These are phyloP conservation scores for Rubus parviflorus DNA, from an alignment of 306 rosid species.

Conservation along the genomic window DNA sequence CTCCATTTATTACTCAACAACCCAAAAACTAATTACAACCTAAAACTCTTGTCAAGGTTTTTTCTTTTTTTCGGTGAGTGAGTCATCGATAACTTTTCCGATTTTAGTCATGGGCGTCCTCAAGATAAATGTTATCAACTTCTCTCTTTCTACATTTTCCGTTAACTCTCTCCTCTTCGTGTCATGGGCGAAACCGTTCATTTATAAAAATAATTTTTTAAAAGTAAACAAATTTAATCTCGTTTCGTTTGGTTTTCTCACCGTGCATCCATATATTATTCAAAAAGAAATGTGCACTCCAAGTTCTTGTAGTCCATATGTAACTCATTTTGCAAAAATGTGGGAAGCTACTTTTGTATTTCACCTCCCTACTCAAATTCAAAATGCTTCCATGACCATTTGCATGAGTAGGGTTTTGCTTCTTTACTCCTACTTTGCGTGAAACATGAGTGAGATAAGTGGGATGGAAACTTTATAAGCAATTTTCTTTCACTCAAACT, in stretches of 20 bases:
- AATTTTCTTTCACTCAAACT: neutral
- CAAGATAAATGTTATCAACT: neutral
- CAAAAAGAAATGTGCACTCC: neutral
- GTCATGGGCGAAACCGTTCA: neutral
- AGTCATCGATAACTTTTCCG: neutral
- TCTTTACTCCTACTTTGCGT: conserved; percentile 13
- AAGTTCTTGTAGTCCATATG: neutral
- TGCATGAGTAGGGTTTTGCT: conserved; percentile 6
- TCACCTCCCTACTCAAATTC: neutral
- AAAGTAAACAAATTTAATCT: neutral
- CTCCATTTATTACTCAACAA: conserved; percentile 14
- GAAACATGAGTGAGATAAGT: conserved; percentile 7
- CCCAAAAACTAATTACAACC: conserved; percentile 5
- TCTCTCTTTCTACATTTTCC: neutral
- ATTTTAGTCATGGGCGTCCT: neutral
- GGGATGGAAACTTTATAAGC: conserved; percentile 12
- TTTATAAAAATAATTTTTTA: too few relatives aligned
- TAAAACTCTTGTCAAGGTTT: neutral
- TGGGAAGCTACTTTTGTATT: neutral
- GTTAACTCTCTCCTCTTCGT: neutral
- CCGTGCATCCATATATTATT: too few relatives aligned
- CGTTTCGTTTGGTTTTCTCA: neutral
- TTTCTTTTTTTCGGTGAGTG: neutral
- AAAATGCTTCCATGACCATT: neutral
- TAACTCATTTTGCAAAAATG: neutral